Evolutionary conservation across 148 eudicot species (phyloP).

Genomic region (Cornus kousa): DNA sequence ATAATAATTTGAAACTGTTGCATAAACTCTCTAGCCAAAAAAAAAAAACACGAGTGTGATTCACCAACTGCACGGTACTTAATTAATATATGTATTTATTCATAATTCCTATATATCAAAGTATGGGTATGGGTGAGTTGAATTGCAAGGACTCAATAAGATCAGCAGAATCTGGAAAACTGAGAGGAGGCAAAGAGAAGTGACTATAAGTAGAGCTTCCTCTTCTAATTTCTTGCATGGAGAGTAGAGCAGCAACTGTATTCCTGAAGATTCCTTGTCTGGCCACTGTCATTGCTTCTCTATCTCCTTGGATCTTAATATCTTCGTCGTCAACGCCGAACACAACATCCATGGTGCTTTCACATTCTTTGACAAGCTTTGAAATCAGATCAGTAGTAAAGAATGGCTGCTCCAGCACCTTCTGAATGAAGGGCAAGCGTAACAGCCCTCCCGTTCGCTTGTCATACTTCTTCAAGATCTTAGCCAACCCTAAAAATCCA

Average conservation of each 20-base stretch:
- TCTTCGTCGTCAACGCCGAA: conserved; percentile 27
- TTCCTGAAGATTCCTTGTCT: conserved; percentile 72
- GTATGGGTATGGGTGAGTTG: conserved; percentile 39
- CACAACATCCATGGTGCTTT: conserved; percentile 47
- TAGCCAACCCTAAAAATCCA: conserved; percentile 54
- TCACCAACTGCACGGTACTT: too few species aligned
- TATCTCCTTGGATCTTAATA: not conserved
- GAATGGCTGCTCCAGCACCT: conserved; percentile 65
- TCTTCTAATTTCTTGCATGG: conserved; percentile 65
- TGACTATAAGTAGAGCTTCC: conserved; percentile 65
- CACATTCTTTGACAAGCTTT: conserved; percentile 64
- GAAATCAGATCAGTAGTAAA: conserved; percentile 71
- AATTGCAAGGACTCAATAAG: conserved; percentile 34
- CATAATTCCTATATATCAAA: not conserved
- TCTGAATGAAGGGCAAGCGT: conserved; percentile 63
- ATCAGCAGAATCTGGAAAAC: conserved; percentile 41
- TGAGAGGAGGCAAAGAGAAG: conserved; percentile 66
- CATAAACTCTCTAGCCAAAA: too few species aligned
- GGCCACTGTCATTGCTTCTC: conserved; percentile 22
- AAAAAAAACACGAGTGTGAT: too few species aligned
- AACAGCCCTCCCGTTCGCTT: conserved; percentile 67
- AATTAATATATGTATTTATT: too few species aligned
- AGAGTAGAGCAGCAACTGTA: conserved; percentile 67
- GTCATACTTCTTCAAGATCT: conserved; percentile 84
- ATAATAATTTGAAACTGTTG: too few species aligned